Conservation (phyloP, 768 basidiomycete genomes). For the Russula brevipes region DNA sequence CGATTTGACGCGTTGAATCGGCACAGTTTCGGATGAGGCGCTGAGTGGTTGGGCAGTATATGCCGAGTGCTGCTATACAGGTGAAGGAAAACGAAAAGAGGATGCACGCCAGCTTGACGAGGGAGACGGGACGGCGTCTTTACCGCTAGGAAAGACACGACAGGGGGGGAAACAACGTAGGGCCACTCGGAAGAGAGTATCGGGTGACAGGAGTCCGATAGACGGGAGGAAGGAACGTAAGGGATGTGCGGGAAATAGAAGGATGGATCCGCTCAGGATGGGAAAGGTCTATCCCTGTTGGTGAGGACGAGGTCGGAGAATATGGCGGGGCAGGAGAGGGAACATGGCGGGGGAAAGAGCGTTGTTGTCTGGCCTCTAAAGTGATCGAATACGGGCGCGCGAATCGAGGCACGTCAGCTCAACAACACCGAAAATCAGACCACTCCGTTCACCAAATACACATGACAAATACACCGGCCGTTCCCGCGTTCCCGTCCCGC, state of each 20-base stretch:
- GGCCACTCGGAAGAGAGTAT: neutral
- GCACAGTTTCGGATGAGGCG: neutral
- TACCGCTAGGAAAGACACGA: neutral
- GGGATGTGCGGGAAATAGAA: neutral
- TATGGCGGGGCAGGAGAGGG: neutral
- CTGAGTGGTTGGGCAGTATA: conserved; percentile 14
- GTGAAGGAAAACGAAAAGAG: conserved; percentile 20
- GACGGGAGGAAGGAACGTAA: neutral
- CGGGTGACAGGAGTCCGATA: neutral
- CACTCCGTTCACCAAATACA: neutral
- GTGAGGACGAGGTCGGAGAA: neutral
- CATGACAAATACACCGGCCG: neutral
- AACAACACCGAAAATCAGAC: conserved; percentile 16
- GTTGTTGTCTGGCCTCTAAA: neutral
- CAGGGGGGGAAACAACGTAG: neutral
- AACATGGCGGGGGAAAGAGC: conserved; percentile 3
- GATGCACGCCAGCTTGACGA: conserved; percentile 23
- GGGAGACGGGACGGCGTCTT: neutral
- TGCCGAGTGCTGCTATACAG: conserved; percentile 16
- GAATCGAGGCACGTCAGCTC: neutral
- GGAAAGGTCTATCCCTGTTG: too few relatives aligned
- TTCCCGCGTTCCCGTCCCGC: neutral
- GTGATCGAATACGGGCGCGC: neutral
- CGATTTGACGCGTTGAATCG: conserved; percentile 1
- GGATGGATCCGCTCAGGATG: neutral